These are phyloP conservation scores for Termitomyces sp. DNA, from an alignment of 768 basidiomycete species.

Conservation along the genomic window DNA sequence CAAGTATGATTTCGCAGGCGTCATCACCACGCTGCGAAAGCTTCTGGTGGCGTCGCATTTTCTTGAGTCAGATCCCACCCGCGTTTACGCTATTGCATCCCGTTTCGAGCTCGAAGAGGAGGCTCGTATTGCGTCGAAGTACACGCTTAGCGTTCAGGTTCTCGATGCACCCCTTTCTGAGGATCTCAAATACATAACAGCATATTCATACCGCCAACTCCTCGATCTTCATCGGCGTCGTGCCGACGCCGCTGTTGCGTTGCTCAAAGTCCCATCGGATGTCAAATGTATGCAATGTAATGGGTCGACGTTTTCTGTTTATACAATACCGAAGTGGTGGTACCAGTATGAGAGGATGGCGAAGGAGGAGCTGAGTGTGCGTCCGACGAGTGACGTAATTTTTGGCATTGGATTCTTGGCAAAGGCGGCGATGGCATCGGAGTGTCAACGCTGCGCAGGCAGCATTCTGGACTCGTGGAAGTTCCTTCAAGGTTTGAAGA, in stretches of 20 bases:
- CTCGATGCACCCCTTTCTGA: constrained; percentile 56
- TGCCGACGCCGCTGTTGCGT: constrained; percentile 41
- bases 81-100: constrained; percentile 70
- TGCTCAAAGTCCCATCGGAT: constrained; percentile 44
- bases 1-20: constrained; percentile 61
- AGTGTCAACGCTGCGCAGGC: constrained; percentile 62
- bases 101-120: constrained; percentile 64
- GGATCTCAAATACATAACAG: constrained; percentile 64
- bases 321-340: constrained; percentile 69
- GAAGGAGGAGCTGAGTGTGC: constrained; percentile 49
- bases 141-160: constrained; percentile 52
- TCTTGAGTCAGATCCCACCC: constrained; percentile 44
- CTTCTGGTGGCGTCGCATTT: constrained; percentile 50
- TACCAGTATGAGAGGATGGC: constrained; percentile 54
- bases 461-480: constrained; percentile 63
- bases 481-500: constrained; percentile 53
- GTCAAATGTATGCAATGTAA: constrained; percentile 72
- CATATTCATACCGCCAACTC: constrained; percentile 65
- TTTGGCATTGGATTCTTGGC: constrained; percentile 62
- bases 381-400: constrained; percentile 58
- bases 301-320: constrained; percentile 38
- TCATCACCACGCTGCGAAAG: constrained; percentile 45
- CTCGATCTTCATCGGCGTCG: constrained; percentile 58
- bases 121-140: constrained; percentile 54
- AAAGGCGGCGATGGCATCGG: constrained; percentile 43